Conservation (phyloP, 2,329 filamentous ascomycete species). For the Fusarium sp. region DNA sequence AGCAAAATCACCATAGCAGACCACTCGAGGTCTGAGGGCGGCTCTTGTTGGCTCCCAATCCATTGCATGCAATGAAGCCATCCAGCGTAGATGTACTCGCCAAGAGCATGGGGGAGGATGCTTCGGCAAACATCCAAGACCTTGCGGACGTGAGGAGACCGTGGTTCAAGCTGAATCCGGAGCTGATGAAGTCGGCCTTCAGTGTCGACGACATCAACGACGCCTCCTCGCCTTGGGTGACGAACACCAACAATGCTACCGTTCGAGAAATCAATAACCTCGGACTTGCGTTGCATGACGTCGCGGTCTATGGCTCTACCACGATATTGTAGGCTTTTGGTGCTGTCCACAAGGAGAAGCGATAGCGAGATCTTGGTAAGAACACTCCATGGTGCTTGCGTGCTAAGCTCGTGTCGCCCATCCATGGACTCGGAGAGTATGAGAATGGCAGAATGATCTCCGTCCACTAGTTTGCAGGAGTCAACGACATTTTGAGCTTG, state of each 20-base stretch:
- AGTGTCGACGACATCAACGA: conserved; percentile 76
- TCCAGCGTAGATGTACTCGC: conserved; percentile 71
- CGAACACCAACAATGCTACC: conserved; percentile 66
- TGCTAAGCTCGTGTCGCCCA: conserved; percentile 74
- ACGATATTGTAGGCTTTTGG: conserved; percentile 68
- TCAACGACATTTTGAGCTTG: conserved; percentile 77
- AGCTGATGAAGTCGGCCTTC: conserved; percentile 73
- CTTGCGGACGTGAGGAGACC: conserved; percentile 70
- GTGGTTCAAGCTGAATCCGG: conserved; percentile 74
- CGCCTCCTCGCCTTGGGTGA: conserved; percentile 68
- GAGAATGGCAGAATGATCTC: conserved; percentile 74
- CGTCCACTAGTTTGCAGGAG: conserved; percentile 78
- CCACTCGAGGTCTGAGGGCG: conserved; percentile 72
- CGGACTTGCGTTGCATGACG: conserved; percentile 57
- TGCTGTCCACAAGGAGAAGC: conserved; percentile 68
- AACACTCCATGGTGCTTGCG: conserved; percentile 81
- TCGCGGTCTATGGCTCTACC: conserved; percentile 67
- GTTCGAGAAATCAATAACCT: conserved; percentile 60
- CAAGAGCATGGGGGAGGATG: conserved; percentile 69
- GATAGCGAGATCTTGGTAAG: conserved; percentile 76
- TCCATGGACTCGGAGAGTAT: conserved; percentile 75
- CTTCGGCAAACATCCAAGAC: conserved; percentile 73
- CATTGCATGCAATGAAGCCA: conserved; percentile 83
- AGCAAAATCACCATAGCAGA: conserved; percentile 74
- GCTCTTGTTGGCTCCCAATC: conserved; percentile 65